phyloP scores from a whole-genome alignment of 371 early-diverging fungal species.

The Cokeromyces recurvatus region DNA sequence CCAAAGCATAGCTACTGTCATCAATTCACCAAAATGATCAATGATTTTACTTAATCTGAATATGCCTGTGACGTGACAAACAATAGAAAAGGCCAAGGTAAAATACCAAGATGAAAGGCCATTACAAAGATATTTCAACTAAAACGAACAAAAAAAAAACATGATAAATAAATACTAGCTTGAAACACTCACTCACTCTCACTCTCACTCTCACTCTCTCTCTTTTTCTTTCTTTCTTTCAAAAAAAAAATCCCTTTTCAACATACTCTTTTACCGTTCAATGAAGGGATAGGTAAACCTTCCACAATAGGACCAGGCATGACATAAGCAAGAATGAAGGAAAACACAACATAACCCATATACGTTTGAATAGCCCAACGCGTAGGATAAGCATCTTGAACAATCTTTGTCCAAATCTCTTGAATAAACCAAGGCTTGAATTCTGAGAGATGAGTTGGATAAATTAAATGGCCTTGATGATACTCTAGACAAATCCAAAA shows the following conservation, averaged over 20 bases:
- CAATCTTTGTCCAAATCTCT: constrained; percentile 41
- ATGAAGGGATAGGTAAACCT: constrained; percentile 66
- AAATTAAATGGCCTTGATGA: constrained; percentile 55
- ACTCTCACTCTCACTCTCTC: too few relatives aligned
- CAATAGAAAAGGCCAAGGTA: constrained; percentile 39
- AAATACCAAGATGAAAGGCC: constrained; percentile 54
- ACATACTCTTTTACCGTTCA: constrained; percentile 51
- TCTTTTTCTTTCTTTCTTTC: too few relatives aligned
- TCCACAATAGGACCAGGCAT: constrained; percentile 70
- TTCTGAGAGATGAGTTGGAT: constrained; percentile 40
- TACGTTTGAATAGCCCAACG: constrained; percentile 55
- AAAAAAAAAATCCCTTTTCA: neutral
- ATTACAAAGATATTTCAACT: constrained; percentile 60
- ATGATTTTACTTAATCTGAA: constrained; percentile 53
- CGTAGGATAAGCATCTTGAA: constrained; percentile 50
- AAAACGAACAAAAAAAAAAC: neutral
- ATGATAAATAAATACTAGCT: too few relatives aligned
- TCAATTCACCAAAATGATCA: constrained; percentile 58
- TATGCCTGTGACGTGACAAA: constrained; percentile 45
- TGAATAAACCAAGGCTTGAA: constrained; percentile 34
- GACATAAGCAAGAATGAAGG: constrained; percentile 50
- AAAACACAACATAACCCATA: constrained; percentile 52
- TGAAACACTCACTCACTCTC: too few relatives aligned
- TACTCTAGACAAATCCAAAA: constrained; percentile 67
- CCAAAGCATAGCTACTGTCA: constrained; percentile 54